These are phyloP conservation scores for Neurospora sp. DNA, from an alignment of 2,329 filamentous ascomycete species.

Conservation along the genomic window DNA sequence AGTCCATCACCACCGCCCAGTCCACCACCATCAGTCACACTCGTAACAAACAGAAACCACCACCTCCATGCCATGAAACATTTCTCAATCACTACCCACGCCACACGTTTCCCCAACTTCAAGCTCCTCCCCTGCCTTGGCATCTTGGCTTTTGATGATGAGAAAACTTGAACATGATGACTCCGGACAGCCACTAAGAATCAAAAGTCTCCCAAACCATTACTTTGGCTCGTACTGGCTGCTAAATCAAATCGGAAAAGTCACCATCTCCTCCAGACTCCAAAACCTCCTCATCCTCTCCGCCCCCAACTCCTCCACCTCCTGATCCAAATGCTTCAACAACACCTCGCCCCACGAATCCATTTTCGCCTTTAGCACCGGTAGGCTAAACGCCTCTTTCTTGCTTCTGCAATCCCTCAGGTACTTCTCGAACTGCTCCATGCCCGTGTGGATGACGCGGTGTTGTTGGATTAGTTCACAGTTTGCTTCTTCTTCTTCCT, in stretches of 20 bases:
- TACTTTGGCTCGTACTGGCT: too few species aligned
- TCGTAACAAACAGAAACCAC: not conserved
- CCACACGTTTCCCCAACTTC: not conserved
- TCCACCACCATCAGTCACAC: not conserved
- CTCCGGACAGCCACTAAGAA: too few species aligned
- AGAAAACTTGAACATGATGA: too few species aligned
- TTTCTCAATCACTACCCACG: not conserved
- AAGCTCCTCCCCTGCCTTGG: not conserved
- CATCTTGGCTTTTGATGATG: not conserved
- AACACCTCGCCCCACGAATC: slow-evolving; percentile 70
- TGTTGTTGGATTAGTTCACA: slow-evolving; percentile 66
- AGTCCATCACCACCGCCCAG: not conserved
- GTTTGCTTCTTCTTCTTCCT: slow-evolving; percentile 22
- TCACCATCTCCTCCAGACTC: slow-evolving; percentile 63
- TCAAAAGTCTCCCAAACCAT: too few species aligned
- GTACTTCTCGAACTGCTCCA: slow-evolving; percentile 60
- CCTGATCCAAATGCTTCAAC: slow-evolving; percentile 76
- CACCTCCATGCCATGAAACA: not conserved
- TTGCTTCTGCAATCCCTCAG: slow-evolving; percentile 51
- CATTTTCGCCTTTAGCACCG: slow-evolving; percentile 59
- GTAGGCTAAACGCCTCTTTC: slow-evolving; percentile 48
- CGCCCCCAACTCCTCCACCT: slow-evolving; percentile 67
- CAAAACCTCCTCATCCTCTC: slow-evolving; percentile 85
- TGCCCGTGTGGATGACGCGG: slow-evolving; percentile 64
- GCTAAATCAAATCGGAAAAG: slow-evolving; percentile 52